Percentiles rank a stretch among this genome's conserved stretches.
phyloP scores from a whole-genome alignment of 805 yeast species.

The Starmerella vitae region DNA sequence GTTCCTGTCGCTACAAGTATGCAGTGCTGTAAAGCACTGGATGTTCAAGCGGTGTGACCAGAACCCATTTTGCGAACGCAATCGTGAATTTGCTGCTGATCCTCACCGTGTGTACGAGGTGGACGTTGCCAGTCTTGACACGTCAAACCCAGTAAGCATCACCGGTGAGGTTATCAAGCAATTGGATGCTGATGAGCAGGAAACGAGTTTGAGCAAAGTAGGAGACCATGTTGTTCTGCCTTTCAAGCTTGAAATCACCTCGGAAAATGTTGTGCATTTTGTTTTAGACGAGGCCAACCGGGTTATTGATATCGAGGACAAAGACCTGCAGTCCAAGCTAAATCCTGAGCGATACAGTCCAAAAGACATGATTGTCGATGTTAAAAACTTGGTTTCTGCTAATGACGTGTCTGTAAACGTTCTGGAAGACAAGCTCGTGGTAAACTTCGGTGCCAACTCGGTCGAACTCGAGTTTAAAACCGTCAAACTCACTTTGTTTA shows the following conservation, averaged over 20 bases:
- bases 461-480: constrained; percentile 36
- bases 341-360: constrained; percentile 18
- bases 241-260: constrained; percentile 43
- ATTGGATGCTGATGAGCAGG: constrained; percentile 5
- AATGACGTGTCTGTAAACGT: background rate
- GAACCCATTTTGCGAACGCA: constrained; percentile 74
- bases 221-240: constrained; percentile 38
- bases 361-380: constrained; percentile 11
- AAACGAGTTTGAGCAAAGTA: constrained; percentile 3
- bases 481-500: constrained; percentile 37
- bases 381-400: constrained; percentile 2
- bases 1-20: constrained; percentile 3
- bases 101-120: constrained; percentile 33
- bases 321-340: constrained; percentile 1
- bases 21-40: constrained; percentile 21
- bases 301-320: constrained; percentile 11
- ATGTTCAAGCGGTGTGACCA: constrained; percentile 65
- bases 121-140: constrained; percentile 3
- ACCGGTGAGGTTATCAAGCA: constrained; percentile 11
- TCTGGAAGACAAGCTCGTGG: background rate
- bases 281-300: constrained; percentile 50
- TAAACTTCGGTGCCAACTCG: constrained; percentile 24
- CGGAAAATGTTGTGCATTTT: constrained; percentile 50
- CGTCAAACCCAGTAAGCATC: constrained; percentile 5
- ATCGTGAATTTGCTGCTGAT: constrained; percentile 42